Conservation (phyloP, 2,329 filamentous ascomycete species). For the Graphilbum fragrans region DNA sequence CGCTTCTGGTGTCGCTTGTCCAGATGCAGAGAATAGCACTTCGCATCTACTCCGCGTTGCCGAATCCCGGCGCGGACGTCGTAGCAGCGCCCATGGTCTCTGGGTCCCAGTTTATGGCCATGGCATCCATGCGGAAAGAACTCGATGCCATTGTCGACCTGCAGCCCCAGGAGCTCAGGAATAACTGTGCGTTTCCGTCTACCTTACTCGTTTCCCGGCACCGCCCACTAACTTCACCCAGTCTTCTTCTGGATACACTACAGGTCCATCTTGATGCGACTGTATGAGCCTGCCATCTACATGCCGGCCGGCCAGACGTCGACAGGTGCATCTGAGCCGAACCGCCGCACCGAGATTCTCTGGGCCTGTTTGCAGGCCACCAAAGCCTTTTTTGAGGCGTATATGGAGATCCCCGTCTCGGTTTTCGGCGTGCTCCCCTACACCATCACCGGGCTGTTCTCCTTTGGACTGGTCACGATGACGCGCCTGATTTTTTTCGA, state of each 20-base stretch:
- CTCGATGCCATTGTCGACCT: conserved; percentile 14
- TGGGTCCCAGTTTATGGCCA: conserved; percentile 19
- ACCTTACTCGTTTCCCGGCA: not conserved
- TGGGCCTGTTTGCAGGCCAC: conserved; percentile 23
- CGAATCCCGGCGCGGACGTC: conserved; percentile 12
- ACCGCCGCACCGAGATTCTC: conserved; percentile 20
- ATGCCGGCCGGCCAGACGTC: conserved; percentile 11
- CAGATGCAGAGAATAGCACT: conserved; percentile 21
- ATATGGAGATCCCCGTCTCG: conserved; percentile 14
- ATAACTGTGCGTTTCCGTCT: conserved; percentile 10
- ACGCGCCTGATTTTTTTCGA: conserved; percentile 23
- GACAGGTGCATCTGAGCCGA: conserved; percentile 8
- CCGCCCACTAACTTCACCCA: conserved; percentile 6
- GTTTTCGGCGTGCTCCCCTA: conserved; percentile 19
- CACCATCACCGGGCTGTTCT: conserved; percentile 15
- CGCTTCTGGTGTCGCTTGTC: conserved; percentile 19
- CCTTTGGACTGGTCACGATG: conserved; percentile 22
- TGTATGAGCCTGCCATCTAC: conserved; percentile 25
- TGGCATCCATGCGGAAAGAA: conserved; percentile 20
- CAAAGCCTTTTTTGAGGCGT: conserved; percentile 15
- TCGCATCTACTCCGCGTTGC: conserved; percentile 16
- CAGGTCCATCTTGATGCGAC: conserved; percentile 17
- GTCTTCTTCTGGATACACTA: conserved; percentile 23
- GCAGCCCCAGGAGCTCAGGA: conserved; percentile 10
- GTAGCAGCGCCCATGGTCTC: conserved; percentile 9